Percentiles rank a stretch among this genome's conserved stretches.
phyloP scores from a whole-genome alignment of 495 filamentous ascomycete species.

The Aspergillus diversus region DNA sequence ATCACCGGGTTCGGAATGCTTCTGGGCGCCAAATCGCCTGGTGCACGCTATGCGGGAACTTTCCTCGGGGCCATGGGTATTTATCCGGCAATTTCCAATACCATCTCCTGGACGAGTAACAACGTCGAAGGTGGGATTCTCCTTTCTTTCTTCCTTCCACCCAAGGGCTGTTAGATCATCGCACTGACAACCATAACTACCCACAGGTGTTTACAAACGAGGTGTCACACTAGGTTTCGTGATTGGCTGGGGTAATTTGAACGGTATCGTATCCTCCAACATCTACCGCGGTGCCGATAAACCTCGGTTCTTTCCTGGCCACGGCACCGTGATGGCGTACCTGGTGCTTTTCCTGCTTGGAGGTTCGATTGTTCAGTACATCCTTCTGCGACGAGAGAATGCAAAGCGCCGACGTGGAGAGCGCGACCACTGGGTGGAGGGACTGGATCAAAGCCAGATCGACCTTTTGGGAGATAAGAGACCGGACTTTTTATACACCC shows the following conservation, averaged over 20 bases:
- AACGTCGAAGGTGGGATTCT: conserved; percentile 71
- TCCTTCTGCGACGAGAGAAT: conserved; percentile 56
- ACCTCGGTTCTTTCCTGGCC: conserved; percentile 60
- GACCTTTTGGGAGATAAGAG: conserved; percentile 63
- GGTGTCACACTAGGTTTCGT: conserved; percentile 85
- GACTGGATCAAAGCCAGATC: conserved; percentile 37
- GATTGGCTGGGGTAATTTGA: conserved; percentile 92
- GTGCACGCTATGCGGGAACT: conserved; percentile 77
- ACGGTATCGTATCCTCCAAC: conserved; percentile 81
- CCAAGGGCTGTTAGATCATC: not conserved
- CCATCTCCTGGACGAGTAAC: conserved; percentile 86
- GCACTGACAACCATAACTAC: not conserved
- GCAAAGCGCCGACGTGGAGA: conserved; percentile 57
- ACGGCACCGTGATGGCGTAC: conserved; percentile 63
- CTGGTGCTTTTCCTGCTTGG: conserved; percentile 61
- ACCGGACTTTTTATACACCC: conserved; percentile 80
- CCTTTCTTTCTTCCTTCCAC: not conserved
- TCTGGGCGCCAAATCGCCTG: conserved; percentile 58
- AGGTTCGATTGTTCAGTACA: conserved; percentile 65
- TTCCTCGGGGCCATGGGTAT: conserved; percentile 90
- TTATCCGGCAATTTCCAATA: conserved; percentile 91
- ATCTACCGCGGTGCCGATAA: conserved; percentile 61
- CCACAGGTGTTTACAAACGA: conserved; percentile 78
- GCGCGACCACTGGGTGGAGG: conserved; percentile 66
- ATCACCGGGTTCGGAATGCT: conserved; percentile 82